Evolutionary conservation across 2,329 filamentous ascomycete species (phyloP).

Genomic region (Monilinia laxa): DNA sequence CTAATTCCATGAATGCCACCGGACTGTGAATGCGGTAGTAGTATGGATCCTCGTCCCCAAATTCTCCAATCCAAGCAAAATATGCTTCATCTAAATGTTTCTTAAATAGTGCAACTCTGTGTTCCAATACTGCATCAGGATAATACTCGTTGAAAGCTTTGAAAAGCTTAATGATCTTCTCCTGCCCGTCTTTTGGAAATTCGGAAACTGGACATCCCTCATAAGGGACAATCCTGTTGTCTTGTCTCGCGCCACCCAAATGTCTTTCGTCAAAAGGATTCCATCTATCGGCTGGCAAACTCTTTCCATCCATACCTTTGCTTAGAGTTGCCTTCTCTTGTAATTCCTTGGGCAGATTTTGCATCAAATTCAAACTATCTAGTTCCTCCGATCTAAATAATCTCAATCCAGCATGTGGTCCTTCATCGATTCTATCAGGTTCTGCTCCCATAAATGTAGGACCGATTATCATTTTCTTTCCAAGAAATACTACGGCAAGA

Average conservation of each 20-base stretch:
- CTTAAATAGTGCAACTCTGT: constrained; percentile 55
- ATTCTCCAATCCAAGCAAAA: constrained; percentile 77
- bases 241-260: constrained; percentile 73
- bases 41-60: constrained; percentile 65
- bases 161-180: constrained; percentile 57
- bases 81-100: constrained; percentile 67
- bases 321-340: constrained; percentile 37
- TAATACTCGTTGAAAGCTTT: constrained; percentile 68
- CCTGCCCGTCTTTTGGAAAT: constrained; percentile 51
- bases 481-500: constrained; percentile 67
- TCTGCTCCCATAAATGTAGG: constrained; percentile 81
- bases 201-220: constrained; percentile 59
- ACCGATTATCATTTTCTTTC: constrained; percentile 63
- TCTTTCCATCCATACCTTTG: constrained; percentile 40
- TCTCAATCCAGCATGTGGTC: constrained; percentile 34
- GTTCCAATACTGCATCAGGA: constrained; percentile 53
- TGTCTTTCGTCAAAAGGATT: constrained; percentile 80
- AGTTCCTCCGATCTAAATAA: constrained; percentile 35
- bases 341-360: constrained; percentile 33
- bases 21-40: constrained; percentile 78
- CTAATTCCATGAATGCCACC: constrained; percentile 73
- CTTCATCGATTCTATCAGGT: constrained; percentile 55
- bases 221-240: constrained; percentile 74
- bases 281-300: constrained; percentile 59
- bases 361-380: constrained; percentile 38